phyloP scores from a whole-genome alignment of 2,329 filamentous ascomycete species.

The Pleurostoma richardsiae region DNA sequence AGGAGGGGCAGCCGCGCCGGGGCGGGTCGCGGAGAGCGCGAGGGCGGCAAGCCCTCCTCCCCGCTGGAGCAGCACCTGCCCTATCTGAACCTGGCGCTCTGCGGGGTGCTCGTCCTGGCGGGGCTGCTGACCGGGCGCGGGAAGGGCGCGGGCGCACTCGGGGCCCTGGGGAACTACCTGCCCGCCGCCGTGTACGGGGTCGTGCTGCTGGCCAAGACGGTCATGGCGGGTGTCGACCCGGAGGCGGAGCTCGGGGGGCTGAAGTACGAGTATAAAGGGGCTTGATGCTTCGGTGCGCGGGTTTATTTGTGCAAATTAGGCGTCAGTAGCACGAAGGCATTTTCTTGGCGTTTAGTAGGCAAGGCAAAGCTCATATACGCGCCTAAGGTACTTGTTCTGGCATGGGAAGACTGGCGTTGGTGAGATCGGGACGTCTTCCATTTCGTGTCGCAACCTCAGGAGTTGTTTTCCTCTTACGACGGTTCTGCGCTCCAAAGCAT shows the following conservation, averaged over 20 bases:
- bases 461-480: too few species aligned
- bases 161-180: conserved; percentile 33
- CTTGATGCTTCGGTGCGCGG: conserved; percentile 28
- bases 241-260: conserved; percentile 57
- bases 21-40: conserved; percentile 4
- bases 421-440: too few species aligned
- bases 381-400: too few species aligned
- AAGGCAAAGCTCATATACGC: too few species aligned
- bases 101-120: conserved; percentile 41
- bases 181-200: conserved; percentile 56
- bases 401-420: too few species aligned
- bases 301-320: not conserved
- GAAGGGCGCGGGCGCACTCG: conserved; percentile 16
- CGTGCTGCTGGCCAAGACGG: conserved; percentile 55
- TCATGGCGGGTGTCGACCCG: conserved; percentile 66
- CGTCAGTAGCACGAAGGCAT: not conserved
- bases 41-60: conserved; percentile 13
- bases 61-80: conserved; percentile 57
- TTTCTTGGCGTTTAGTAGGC: too few species aligned
- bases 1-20: conserved; percentile 6
- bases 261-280: conserved; percentile 64
- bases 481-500: too few species aligned
- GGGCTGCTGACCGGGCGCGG: conserved; percentile 25
- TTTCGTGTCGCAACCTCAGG: too few species aligned
- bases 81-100: conserved; percentile 55